Conservation (phyloP, 257 asterid species). For the Cordia subcordata region DNA sequence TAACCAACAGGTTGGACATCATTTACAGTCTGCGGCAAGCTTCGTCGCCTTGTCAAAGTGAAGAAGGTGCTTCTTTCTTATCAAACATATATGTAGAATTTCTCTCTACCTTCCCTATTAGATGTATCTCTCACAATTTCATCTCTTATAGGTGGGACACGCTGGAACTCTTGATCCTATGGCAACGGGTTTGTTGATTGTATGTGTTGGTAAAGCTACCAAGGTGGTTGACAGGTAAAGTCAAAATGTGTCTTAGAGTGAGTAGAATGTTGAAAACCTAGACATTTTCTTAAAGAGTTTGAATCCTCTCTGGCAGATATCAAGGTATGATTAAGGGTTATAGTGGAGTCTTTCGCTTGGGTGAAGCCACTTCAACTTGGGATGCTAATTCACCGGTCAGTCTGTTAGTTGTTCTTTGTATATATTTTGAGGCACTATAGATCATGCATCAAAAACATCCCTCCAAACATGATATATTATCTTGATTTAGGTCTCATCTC, state of each 20-base stretch:
- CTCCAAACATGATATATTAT: no score
- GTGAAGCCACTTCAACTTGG: slow-evolving; percentile 98
- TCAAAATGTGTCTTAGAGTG: slow-evolving; percentile 1
- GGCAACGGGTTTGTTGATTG: slow-evolving; percentile 96
- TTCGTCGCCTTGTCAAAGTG: slow-evolving; percentile 82
- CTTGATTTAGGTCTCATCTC: no score
- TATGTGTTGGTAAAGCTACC: slow-evolving; percentile 95
- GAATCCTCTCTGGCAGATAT: slow-evolving; percentile 49
- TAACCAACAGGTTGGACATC: slow-evolving; percentile 92
- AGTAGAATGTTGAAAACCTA: not conserved
- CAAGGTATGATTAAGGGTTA: slow-evolving; percentile 97
- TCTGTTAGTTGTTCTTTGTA: slow-evolving; percentile 15
- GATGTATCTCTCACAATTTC: slow-evolving; percentile 15
- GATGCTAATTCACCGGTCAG: slow-evolving; percentile 98
- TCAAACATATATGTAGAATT: not conserved
- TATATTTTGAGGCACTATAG: no score
- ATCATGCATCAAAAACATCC: no score
- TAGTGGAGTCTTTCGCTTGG: slow-evolving; percentile 91
- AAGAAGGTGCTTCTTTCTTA: slow-evolving; percentile 60
- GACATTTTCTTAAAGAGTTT: slow-evolving; percentile 8
- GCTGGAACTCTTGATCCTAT: slow-evolving; percentile 99
- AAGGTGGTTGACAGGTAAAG: slow-evolving; percentile 82
- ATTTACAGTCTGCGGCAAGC: slow-evolving; percentile 95
- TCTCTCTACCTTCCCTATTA: not conserved
- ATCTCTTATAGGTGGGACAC: slow-evolving; percentile 80